A percentile compares a stretch with the other conserved stretches of the same genome.
Conservation (phyloP, 352 stramenopile species). For the Phytophthora lateralis region DNA sequence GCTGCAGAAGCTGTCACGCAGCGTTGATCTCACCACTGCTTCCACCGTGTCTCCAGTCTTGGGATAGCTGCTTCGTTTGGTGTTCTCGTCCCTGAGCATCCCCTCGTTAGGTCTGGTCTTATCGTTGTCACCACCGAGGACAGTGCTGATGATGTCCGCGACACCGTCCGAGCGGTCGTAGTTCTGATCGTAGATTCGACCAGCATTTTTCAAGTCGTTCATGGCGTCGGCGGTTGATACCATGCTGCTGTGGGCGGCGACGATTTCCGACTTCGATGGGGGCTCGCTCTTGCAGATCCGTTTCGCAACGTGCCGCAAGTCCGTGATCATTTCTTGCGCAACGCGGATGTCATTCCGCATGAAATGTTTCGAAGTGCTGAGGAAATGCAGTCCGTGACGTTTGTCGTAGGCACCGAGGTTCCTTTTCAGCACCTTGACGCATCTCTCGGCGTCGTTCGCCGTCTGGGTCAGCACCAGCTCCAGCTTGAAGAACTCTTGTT, state of each 20-base stretch:
- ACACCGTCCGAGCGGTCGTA: constrained; percentile 13
- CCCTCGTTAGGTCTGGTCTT: constrained; percentile 8
- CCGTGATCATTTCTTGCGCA: constrained; percentile 25
- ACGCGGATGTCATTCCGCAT: constrained; percentile 38
- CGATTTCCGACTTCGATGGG: constrained; percentile 33
- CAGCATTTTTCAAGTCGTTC: constrained; percentile 37
- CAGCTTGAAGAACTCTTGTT: constrained; percentile 33
- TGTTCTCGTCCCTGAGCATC: constrained; percentile 11
- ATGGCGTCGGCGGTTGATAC: constrained; percentile 33
- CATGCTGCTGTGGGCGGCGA: constrained; percentile 31
- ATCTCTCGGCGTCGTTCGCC: constrained; percentile 17
- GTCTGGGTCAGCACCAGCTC: constrained; percentile 24
- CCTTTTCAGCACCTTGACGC: constrained; percentile 27
- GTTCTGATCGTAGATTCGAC: constrained; percentile 36
- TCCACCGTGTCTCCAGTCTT: constrained; percentile 27
- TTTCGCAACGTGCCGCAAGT: constrained; percentile 30
- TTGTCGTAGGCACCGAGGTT: constrained; percentile 35
- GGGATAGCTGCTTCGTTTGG: background rate
- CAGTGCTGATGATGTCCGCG: constrained; percentile 13
- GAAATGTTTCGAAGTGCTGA: constrained; percentile 31
- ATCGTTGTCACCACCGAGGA: constrained; percentile 15
- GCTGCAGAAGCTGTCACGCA: constrained; percentile 29
- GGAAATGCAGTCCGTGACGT: constrained; percentile 27
- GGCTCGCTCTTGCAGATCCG: constrained; percentile 24
- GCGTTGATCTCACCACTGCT: constrained; percentile 27